phyloP scores from a whole-genome alignment of 768 basidiomycete species.

The Suillus subluteus region DNA sequence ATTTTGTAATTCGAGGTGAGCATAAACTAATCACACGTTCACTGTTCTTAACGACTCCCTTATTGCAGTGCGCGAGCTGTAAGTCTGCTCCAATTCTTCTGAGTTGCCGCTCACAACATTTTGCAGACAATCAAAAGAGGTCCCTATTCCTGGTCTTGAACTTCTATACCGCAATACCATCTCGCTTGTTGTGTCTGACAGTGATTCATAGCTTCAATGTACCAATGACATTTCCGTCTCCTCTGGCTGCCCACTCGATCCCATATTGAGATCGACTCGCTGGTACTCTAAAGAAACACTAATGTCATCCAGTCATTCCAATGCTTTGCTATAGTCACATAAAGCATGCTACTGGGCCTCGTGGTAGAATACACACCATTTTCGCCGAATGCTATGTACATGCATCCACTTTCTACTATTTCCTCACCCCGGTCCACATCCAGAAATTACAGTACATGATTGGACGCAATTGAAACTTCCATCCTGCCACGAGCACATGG shows the following conservation, averaged over 20 bases:
- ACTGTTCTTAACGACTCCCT: conserved; percentile 1
- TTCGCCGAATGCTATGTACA: not conserved
- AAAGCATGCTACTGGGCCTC: not conserved
- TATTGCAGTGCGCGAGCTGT: conserved; percentile 63
- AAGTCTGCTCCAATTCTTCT: conserved; percentile 21
- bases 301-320: not conserved
- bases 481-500: not conserved
- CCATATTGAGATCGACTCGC: not conserved
- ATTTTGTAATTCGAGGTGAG: conserved; percentile 86
- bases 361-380: not conserved
- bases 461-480: not conserved
- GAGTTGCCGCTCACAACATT: not conserved
- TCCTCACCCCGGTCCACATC: not conserved
- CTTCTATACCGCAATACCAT: conserved; percentile 21
- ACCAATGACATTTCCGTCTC: not conserved
- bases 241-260: not conserved
- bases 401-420: not conserved
- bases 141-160: conserved; percentile 34
- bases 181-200: not conserved
- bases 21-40: conserved; percentile 19
- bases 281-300: not conserved
- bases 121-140: conserved; percentile 28
- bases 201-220: not conserved
- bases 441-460: not conserved
- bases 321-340: not conserved